phyloP scores from a whole-genome alignment of 176 grass and related monocot genomes.

The Triticum monococcum region DNA sequence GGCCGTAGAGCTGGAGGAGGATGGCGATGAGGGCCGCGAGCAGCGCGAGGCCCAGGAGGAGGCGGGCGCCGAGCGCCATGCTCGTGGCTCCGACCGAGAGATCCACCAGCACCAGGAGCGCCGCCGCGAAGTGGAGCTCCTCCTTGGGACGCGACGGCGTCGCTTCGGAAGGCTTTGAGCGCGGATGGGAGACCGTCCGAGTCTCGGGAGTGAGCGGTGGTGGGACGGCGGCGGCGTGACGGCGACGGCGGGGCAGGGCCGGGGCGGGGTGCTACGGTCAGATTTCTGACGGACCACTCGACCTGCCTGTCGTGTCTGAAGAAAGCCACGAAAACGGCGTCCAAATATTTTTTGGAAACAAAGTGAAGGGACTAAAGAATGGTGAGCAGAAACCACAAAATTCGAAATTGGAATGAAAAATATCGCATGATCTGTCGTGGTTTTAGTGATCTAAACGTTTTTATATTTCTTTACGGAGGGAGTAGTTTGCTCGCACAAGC shows the following conservation, averaged over 20 bases:
- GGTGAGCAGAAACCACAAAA: background rate
- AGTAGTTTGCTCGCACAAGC: background rate
- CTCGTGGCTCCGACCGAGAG: background rate
- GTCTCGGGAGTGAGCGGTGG: conserved; percentile 7
- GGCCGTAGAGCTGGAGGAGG: conserved; percentile 54
- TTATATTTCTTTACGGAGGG: too few species aligned
- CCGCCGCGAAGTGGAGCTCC: background rate
- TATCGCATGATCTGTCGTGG: background rate
- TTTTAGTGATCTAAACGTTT: background rate
- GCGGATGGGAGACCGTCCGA: background rate
- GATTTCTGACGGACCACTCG: background rate
- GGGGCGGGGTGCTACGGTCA: background rate
- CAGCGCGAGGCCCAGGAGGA: conserved; percentile 44
- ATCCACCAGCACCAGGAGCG: background rate
- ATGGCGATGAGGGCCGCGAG: conserved; percentile 40
- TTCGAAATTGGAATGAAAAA: background rate
- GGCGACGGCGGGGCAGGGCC: background rate
- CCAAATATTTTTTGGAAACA: background rate
- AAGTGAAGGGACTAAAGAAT: background rate
- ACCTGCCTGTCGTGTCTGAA: background rate
- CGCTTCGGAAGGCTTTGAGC: background rate
- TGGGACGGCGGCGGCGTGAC: background rate
- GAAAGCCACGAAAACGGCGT: background rate
- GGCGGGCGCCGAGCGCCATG: conserved; percentile 35
- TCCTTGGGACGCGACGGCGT: background rate